A percentile compares a stretch with the other conserved stretches of the same genome.
Conservation (phyloP, 2,329 filamentous ascomycete species). For the Blastomyces percursus region DNA sequence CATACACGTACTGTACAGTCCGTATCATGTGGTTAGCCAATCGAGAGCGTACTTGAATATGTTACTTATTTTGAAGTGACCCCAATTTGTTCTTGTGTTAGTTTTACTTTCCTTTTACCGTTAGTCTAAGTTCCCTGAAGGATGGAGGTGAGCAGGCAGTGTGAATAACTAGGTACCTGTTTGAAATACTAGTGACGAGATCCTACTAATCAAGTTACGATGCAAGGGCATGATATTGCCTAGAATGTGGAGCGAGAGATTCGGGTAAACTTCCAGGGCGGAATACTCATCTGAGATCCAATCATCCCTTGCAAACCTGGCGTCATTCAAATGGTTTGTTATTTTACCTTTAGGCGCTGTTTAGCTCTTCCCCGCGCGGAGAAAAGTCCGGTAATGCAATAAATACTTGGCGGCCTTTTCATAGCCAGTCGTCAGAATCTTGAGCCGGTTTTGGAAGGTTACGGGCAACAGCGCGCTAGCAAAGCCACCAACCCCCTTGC, state of each 20-base stretch:
- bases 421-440: background rate
- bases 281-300: conserved; percentile 7
- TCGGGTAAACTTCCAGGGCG: background rate
- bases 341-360: background rate
- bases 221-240: background rate
- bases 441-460: background rate
- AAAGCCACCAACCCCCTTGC: background rate
- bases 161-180: no score
- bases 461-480: background rate
- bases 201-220: background rate
- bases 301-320: conserved; percentile 11
- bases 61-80: no score
- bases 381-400: background rate
- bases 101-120: no score
- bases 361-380: background rate
- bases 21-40: no score
- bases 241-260: no score
- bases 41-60: no score
- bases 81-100: no score
- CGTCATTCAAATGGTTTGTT: conserved; percentile 11
- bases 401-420: background rate
- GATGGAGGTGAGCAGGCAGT: no score
- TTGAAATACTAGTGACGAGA: no score
- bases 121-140: no score
- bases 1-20: no score